Conservation (phyloP, 2,329 filamentous ascomycete species). For the Pestalotiopsis sp. region DNA sequence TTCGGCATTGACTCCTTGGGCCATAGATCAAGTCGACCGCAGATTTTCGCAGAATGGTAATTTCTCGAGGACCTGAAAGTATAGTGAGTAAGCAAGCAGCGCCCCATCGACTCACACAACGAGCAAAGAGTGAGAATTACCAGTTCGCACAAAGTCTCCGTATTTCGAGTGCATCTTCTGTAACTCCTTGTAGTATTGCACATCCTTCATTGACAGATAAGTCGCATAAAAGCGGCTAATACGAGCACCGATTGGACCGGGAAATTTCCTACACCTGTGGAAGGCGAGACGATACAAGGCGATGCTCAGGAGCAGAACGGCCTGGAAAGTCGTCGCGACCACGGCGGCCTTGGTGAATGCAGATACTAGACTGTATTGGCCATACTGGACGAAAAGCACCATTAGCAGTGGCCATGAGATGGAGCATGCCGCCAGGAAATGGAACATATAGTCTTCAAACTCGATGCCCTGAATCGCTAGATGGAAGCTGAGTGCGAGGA, state of each 20-base stretch:
- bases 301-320: conserved; percentile 30
- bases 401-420: neutral
- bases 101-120: no score
- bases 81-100: no score
- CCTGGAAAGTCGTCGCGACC: conserved; percentile 12
- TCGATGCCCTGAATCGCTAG: neutral
- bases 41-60: conserved; percentile 28
- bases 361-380: neutral
- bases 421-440: neutral
- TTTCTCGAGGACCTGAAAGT: conserved; percentile 30
- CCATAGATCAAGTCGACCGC: conserved; percentile 35
- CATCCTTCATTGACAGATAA: conserved; percentile 54
- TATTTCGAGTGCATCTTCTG: conserved; percentile 55
- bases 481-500: neutral
- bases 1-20: conserved; percentile 36
- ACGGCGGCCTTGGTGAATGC: neutral
- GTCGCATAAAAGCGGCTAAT: conserved; percentile 42
- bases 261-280: conserved; percentile 41
- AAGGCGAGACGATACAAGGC: conserved; percentile 36
- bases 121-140: conserved; percentile 15
- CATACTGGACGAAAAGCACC: neutral
- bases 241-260: conserved; percentile 41
- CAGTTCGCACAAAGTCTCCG: conserved; percentile 37
- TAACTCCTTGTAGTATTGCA: conserved; percentile 51
- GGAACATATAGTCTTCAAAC: neutral